Evolutionary conservation across 352 stramenopile genomes (phyloP).

Genomic region (Globisporangium orthogonon): DNA sequence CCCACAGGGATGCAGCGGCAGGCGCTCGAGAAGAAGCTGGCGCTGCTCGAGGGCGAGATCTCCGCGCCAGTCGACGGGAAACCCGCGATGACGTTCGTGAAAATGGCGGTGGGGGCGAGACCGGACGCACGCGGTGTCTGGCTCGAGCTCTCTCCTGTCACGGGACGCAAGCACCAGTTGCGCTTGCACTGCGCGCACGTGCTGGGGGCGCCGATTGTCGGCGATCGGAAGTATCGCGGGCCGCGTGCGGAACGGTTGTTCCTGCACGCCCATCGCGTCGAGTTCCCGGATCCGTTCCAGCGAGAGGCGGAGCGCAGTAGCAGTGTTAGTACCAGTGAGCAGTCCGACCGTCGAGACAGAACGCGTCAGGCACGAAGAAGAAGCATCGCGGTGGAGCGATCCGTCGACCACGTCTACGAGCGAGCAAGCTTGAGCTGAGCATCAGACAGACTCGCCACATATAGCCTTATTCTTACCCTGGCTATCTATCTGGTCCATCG

Average conservation of each 20-base stretch:
- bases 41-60: constrained; percentile 17
- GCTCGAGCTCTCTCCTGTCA: constrained; percentile 49
- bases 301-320: not conserved
- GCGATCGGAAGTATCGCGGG: constrained; percentile 37
- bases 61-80: constrained; percentile 38
- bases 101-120: not conserved
- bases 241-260: constrained; percentile 26
- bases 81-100: constrained; percentile 31
- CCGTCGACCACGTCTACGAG: not conserved
- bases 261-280: constrained; percentile 44
- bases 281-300: constrained; percentile 41
- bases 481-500: too few species aligned
- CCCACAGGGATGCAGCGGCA: constrained; percentile 10
- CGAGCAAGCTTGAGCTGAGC: not conserved
- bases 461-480: not conserved
- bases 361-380: not conserved
- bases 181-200: constrained; percentile 47
- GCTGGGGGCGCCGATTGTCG: constrained; percentile 43
- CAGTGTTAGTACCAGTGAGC: not conserved
- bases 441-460: not conserved
- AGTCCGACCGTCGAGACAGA: not conserved
- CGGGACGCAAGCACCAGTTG: constrained; percentile 65
- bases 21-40: constrained; percentile 15
- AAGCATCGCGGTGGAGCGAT: not conserved
- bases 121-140: constrained; percentile 17